A percentile compares a stretch with the other conserved stretches of the same genome.
Evolutionary conservation across 1,139 yeast genomes (phyloP).

Genomic region (Yamadazyma trypodendri): DNA sequence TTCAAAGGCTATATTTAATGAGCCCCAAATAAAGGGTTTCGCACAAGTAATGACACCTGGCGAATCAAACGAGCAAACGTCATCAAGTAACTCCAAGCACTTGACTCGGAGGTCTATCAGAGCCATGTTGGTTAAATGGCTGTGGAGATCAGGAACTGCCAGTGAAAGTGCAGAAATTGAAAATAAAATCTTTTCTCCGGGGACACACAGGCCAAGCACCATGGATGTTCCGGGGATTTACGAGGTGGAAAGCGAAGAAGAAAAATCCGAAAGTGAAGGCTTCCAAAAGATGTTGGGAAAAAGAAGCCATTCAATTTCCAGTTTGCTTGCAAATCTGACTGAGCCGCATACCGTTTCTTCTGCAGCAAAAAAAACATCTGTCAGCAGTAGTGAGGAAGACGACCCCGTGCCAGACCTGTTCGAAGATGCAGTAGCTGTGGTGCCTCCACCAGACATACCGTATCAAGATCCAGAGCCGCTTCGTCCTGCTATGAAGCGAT

Average conservation of each 20-base stretch:
- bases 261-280: constrained; percentile 1
- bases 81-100: neutral
- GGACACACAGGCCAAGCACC: constrained; percentile 22
- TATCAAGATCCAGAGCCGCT: neutral
- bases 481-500: neutral
- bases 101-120: constrained; percentile 1
- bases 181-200: constrained; percentile 26
- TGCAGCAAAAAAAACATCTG: no score
- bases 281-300: constrained; percentile 1
- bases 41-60: neutral
- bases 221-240: constrained; percentile 25
- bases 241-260: constrained; percentile 14
- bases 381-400: neutral
- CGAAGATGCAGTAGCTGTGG: neutral
- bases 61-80: neutral
- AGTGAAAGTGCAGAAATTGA: constrained; percentile 20
- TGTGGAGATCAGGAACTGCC: constrained; percentile 1
- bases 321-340: neutral
- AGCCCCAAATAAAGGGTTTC: neutral
- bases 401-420: neutral
- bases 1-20: constrained; percentile 13
- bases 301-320: constrained; percentile 11
- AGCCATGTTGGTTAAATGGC: constrained; percentile 6
- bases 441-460: neutral
- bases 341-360: neutral